Conservation (phyloP, 768 basidiomycete genomes). For the Tylopilus sp. region DNA sequence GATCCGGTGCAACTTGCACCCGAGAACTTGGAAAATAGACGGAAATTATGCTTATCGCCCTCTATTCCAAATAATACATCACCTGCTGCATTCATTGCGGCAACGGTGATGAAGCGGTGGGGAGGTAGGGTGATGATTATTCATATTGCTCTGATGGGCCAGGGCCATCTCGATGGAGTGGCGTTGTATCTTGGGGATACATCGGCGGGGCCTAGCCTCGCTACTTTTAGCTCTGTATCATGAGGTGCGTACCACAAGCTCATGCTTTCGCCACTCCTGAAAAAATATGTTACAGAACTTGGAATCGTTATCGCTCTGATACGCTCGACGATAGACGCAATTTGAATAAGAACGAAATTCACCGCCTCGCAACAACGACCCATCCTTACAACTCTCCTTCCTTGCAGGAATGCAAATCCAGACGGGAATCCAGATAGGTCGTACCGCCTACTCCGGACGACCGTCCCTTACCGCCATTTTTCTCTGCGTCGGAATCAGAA, state of each 20-base stretch:
- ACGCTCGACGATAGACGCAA: not conserved
- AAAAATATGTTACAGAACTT: not conserved
- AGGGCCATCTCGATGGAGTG: no score
- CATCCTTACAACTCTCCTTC: conserved; percentile 4
- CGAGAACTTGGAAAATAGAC: not conserved
- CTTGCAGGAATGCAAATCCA: not conserved
- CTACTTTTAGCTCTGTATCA: not conserved
- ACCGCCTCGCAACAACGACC: not conserved
- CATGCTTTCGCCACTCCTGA: not conserved
- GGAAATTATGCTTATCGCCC: not conserved
- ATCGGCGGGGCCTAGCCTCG: not conserved
- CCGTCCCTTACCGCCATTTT: not conserved
- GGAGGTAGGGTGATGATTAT: not conserved
- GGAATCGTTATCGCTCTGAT: not conserved
- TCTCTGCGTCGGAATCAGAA: not conserved
- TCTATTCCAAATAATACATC: no score
- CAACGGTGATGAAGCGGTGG: not conserved
- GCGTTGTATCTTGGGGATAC: not conserved
- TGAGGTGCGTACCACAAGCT: not conserved
- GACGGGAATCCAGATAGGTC: not conserved
- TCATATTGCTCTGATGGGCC: no score
- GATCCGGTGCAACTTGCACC: not conserved
- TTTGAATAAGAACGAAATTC: not conserved
- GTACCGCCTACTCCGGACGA: not conserved
- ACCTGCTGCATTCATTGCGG: not conserved